Evolutionary conservation across 1,284 basidiomycete species (phyloP), one percentile per base, ranked within the genome.

Genomic region (Hemileia vastatrix): DNA sequence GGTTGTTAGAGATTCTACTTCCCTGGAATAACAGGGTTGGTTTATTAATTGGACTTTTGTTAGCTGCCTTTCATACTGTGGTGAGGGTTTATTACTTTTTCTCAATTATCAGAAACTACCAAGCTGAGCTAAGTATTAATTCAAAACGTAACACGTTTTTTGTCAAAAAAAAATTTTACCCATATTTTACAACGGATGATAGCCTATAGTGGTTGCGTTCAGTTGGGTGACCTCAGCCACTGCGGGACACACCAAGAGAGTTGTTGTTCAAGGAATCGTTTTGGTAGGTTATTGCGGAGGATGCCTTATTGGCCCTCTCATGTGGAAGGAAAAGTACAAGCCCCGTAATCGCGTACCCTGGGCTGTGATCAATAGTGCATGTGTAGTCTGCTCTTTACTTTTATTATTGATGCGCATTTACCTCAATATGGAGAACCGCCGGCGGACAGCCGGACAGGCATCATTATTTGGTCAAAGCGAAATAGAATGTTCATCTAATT

Each of bases 231-330:
- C n/a, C 4, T 32, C 52, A 1, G 36, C 52, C 27, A 33, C 52
- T 1, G 52, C 31, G 19, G 52, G 52, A 24, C 52, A 54, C n/a
- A 33, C 52, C 18, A 54, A 54, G 27, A 54, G 52, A 54, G 18
- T 32, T 19, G 32, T 36, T 6, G 52, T 54, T 36, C 52, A 54
- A 54, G 52, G 27, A 54, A 54, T 54, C 9, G 32, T 54, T 3
- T 19, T 54, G 52, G 36, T 54, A 40, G 52, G 52, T 54, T 18
- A n/a, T 4, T 18, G 11, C n/a, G n/a, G 6, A 54, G 52, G 52
- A 24, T 33, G 36, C 36, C 36, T 11, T 3, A 32, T 54, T 36
- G 52, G 52, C 1, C 52, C 52, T 33, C 52, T 32, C 19, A 32
- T 54, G 24, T 54, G 52, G 52, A 32, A 54, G 36, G 21, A 18